Conservation (phyloP, 441 rosid genomes). For the Mallotus japonicus region DNA sequence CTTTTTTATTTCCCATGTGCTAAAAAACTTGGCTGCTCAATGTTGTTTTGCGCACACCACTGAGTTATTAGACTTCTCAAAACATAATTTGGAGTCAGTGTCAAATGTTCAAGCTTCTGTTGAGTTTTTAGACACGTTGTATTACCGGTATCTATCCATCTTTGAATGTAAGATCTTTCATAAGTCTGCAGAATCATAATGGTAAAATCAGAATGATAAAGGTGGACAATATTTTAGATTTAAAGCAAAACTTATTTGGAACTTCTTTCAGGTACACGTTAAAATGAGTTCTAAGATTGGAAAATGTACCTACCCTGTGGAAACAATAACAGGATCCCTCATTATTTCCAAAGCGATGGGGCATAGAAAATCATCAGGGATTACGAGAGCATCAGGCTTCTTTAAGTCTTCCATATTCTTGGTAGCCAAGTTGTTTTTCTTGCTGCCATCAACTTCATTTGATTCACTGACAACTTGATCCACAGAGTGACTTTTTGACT, state of each 20-base stretch:
- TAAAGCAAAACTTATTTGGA: not conserved
- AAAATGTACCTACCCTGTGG: slow-evolving; percentile 83
- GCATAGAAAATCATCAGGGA: slow-evolving; percentile 82
- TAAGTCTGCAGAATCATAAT: slow-evolving; percentile 66
- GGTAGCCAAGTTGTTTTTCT: slow-evolving; percentile 32
- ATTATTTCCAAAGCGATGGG: slow-evolving; percentile 84
- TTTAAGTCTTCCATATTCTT: slow-evolving; percentile 52
- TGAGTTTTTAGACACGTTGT: slow-evolving; percentile 88
- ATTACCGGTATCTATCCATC: slow-evolving; percentile 94
- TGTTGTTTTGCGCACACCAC: slow-evolving; percentile 74
- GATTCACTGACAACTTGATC: slow-evolving; percentile 33
- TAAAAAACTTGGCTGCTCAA: slow-evolving; percentile 64
- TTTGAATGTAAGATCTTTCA: slow-evolving; percentile 89
- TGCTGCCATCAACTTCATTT: slow-evolving; percentile 36
- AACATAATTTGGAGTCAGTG: slow-evolving; percentile 83
- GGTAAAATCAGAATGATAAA: slow-evolving; percentile 12
- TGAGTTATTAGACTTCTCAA: slow-evolving; percentile 78
- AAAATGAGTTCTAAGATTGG: not conserved
- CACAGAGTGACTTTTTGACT: slow-evolving; percentile 16
- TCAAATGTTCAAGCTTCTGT: slow-evolving; percentile 78
- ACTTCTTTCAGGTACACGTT: too few species aligned
- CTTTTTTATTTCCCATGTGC: slow-evolving; percentile 60
- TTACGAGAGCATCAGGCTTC: slow-evolving; percentile 48
- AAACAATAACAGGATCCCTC: slow-evolving; percentile 91
- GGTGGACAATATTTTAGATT: not conserved